A percentile compares a stretch with the other conserved stretches of the same genome.
These are phyloP conservation scores for Talaromyces sp. DNA, from an alignment of 2,329 filamentous ascomycete genomes.

Conservation along the genomic window DNA sequence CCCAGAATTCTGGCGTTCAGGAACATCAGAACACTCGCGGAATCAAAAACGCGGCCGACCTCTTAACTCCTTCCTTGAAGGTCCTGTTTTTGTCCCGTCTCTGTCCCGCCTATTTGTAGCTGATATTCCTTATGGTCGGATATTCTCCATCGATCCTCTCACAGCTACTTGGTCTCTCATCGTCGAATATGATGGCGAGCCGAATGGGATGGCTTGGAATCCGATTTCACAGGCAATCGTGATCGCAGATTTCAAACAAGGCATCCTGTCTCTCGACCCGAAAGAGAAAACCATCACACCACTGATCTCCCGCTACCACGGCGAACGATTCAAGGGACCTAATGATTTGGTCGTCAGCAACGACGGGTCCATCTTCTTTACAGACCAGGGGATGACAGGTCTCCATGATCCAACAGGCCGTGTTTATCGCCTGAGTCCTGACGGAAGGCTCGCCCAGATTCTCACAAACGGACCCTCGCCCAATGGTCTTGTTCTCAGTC, in stretches of 20 bases:
- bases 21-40: neutral
- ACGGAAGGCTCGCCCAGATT: neutral
- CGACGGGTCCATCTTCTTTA: neutral
- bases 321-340: neutral
- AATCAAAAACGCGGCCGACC: neutral
- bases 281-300: too few species aligned
- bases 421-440: neutral
- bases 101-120: neutral
- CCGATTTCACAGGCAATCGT: neutral
- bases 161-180: neutral
- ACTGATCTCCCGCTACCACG: neutral
- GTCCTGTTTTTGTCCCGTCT: neutral
- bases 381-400: neutral
- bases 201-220: neutral
- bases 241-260: neutral
- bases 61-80: neutral
- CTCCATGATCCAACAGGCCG: neutral
- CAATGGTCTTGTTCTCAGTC: neutral
- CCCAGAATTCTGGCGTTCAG: neutral
- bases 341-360: neutral
- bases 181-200: neutral
- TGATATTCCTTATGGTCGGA: neutral
- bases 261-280: neutral
- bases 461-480: neutral
- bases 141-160: neutral